These are phyloP conservation scores for Fistulinella staudtii DNA, from an alignment of 1,284 basidiomycete species.

Conservation along the genomic window DNA sequence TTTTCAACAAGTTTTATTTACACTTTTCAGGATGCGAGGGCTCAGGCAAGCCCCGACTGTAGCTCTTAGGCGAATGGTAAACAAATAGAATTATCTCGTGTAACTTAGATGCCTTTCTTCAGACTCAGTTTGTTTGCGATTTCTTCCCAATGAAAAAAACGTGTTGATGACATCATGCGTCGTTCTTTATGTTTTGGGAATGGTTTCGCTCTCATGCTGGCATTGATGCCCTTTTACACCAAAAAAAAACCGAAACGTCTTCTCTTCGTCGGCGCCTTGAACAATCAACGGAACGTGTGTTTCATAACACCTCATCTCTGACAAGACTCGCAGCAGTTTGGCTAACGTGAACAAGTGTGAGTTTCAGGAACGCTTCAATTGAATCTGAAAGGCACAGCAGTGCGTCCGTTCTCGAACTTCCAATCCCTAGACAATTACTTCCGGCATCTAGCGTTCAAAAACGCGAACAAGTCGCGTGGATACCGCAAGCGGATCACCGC, in stretches of 20 bases:
- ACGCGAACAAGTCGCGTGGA: background rate
- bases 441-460: background rate
- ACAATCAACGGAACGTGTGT: no score
- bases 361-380: no score
- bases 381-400: no score
- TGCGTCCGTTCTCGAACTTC: background rate
- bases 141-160: background rate
- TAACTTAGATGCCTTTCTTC: constrained; percentile 21
- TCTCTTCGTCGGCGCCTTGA: background rate
- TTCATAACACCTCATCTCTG: no score
- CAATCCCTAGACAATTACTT: background rate
- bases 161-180: background rate
- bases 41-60: constrained; percentile 21
- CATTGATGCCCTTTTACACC: background rate
- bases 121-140: constrained; percentile 11
- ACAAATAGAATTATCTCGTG: constrained; percentile 19
- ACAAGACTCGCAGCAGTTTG: no score
- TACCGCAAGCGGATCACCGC: constrained; percentile 4
- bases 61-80: constrained; percentile 10
- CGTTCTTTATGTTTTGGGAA: background rate
- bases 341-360: no score
- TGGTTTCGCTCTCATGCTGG: background rate
- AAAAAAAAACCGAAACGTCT: background rate
- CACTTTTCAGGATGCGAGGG: constrained; percentile 11
- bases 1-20: constrained; percentile 9